A percentile compares a stretch with the other conserved stretches of the same genome.
These are phyloP conservation scores for Eucalyptus marginata DNA, from an alignment of 345 rosid genomes.

Conservation along the genomic window DNA sequence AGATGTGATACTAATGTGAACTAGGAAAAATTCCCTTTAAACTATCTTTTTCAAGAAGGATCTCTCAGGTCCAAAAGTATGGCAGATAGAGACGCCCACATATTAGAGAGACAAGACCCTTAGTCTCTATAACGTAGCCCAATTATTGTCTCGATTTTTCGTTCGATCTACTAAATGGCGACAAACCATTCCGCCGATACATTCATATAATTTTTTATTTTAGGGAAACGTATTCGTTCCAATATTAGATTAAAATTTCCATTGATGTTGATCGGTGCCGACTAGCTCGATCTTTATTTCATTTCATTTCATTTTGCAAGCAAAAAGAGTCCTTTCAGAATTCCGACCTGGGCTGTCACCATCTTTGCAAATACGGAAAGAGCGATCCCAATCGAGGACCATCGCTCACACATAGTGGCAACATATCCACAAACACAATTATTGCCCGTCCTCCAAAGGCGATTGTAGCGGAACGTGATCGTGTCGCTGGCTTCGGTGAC, in stretches of 20 bases:
- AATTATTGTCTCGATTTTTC: background rate
- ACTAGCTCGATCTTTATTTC: background rate
- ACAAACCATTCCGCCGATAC: background rate
- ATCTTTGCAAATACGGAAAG: background rate
- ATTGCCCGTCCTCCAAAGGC: background rate
- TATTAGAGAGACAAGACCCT: background rate
- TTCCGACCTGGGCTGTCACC: background rate
- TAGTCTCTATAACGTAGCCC: background rate
- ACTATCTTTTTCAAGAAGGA: background rate
- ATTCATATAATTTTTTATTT: background rate
- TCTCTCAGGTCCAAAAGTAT: background rate
- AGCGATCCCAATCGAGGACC: background rate
- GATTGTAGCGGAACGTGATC: constrained; percentile 18
- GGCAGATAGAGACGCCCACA: background rate
- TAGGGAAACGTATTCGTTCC: background rate
- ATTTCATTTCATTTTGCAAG: background rate
- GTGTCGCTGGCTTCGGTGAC: constrained; percentile 28
- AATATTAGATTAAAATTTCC: background rate
- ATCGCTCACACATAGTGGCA: background rate
- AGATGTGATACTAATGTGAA: background rate
- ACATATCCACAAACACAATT: background rate
- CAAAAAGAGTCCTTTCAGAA: background rate
- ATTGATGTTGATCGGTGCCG: background rate
- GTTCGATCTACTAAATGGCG: background rate
- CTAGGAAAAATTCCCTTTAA: background rate